These are phyloP conservation scores for Physocladia obscura DNA, from an alignment of 192 early-diverging fungal species.

Conservation along the genomic window DNA sequence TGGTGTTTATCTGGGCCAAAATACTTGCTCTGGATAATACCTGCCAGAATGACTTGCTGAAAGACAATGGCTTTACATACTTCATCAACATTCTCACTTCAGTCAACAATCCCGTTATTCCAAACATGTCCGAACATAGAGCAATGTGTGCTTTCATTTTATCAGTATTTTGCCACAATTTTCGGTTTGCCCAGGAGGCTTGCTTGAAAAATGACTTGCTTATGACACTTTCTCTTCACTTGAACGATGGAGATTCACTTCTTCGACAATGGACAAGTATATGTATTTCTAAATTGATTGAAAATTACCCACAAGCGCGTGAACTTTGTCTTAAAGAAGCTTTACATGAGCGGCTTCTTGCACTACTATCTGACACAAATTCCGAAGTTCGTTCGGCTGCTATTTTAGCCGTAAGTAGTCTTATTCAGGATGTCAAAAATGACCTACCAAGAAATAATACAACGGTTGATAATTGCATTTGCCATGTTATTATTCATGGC, in stretches of 20 bases:
- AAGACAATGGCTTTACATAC: constrained; percentile 87
- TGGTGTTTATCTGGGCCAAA: constrained; percentile 97
- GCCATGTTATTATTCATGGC: constrained; percentile 62
- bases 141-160: constrained; percentile 96
- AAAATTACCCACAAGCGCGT: constrained; percentile 71
- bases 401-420: constrained; percentile 75
- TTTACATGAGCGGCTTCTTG: constrained; percentile 62
- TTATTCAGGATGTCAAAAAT: constrained; percentile 63
- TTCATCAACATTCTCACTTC: constrained; percentile 86
- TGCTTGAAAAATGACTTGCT: constrained; percentile 74
- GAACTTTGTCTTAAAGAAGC: constrained; percentile 56
- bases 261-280: constrained; percentile 88
- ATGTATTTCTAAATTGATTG: constrained; percentile 84
- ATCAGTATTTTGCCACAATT: constrained; percentile 87
- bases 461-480: constrained; percentile 71
- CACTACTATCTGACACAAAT: constrained; percentile 64
- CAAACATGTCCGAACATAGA: constrained; percentile 81
- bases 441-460: not conserved
- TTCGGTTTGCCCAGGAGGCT: constrained; percentile 77
- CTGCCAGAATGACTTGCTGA: constrained; percentile 87
- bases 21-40: constrained; percentile 89
- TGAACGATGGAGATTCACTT: constrained; percentile 70
- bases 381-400: constrained; percentile 83
- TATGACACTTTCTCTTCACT: constrained; percentile 62
- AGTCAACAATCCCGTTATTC: constrained; percentile 54